phyloP scores from a whole-genome alignment of 176 grass and related monocot genomes.

The Oryza longistaminata region DNA sequence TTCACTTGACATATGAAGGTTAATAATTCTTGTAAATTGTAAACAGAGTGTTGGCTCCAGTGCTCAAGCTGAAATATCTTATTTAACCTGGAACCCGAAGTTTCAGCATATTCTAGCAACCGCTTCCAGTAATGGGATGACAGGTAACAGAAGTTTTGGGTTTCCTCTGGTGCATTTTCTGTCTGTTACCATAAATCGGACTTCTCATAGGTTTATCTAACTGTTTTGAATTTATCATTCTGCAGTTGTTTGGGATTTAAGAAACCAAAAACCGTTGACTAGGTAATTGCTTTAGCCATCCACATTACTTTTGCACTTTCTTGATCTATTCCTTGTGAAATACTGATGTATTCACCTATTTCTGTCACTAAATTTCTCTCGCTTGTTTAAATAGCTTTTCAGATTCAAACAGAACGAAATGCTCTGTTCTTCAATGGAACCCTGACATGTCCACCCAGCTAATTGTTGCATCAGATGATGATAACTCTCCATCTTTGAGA shows the following conservation, averaged over 20 bases:
- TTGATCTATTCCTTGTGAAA: slow-evolving; percentile 8
- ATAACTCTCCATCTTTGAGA: slow-evolving; percentile 84
- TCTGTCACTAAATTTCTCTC: slow-evolving; percentile 17
- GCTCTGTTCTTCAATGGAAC: slow-evolving; percentile 98
- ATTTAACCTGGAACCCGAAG: slow-evolving; percentile 94
- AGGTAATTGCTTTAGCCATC: slow-evolving; percentile 54
- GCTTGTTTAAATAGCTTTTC: slow-evolving; percentile 70
- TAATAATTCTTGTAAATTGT: slow-evolving; percentile 36
- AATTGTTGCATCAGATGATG: slow-evolving; percentile 96
- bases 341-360: slow-evolving; percentile 7
- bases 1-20: slow-evolving; percentile 10
- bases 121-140: slow-evolving; percentile 91
- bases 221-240: slow-evolving; percentile 15
- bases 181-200: slow-evolving; percentile 1
- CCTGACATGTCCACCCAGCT: slow-evolving; percentile 92
- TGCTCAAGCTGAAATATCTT: slow-evolving; percentile 87
- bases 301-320: slow-evolving; percentile 26
- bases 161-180: slow-evolving; percentile 11
- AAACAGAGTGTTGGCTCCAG: slow-evolving; percentile 82
- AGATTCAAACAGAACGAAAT: slow-evolving; percentile 83
- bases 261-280: slow-evolving; percentile 77
- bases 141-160: slow-evolving; percentile 47
- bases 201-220: slow-evolving; percentile 31
- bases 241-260: slow-evolving; percentile 99
- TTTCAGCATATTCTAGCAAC: slow-evolving; percentile 91